phyloP scores from a whole-genome alignment of 345 rosid genomes.

The Iberis pinnata region DNA sequence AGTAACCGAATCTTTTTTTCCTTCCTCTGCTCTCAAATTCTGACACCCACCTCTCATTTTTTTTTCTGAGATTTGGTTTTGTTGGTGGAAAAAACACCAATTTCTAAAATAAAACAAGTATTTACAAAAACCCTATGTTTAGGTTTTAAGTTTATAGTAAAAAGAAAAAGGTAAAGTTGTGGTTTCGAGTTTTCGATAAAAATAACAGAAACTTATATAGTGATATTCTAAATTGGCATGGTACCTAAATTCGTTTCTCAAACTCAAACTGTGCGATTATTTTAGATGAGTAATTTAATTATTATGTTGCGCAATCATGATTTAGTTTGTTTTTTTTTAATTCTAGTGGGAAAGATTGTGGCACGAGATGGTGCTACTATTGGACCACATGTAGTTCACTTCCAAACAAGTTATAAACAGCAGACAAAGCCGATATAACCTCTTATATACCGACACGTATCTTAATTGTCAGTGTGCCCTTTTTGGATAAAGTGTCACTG shows the following conservation, averaged over 20 bases:
- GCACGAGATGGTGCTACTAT: constrained; percentile 19
- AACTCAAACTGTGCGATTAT: no score
- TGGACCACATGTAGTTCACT: constrained; percentile 24
- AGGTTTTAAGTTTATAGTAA: constrained; percentile 10
- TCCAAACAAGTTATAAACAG: constrained; percentile 12
- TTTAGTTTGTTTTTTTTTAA: constrained; percentile 1
- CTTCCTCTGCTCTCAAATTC: neutral
- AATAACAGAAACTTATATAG: neutral
- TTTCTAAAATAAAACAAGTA: neutral
- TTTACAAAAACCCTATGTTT: constrained; percentile 15
- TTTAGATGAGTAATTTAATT: no score
- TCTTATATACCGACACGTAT: neutral
- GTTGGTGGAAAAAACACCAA: constrained; percentile 3
- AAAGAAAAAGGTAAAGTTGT: constrained; percentile 3
- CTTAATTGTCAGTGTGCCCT: neutral
- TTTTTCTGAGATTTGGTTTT: constrained; percentile 18
- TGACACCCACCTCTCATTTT: constrained; percentile 25
- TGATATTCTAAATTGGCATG: neutral
- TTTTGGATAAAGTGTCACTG: no score
- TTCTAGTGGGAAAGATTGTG: neutral
- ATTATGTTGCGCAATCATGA: neutral
- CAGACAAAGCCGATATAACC: constrained; percentile 3
- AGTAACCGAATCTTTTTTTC: constrained; percentile 30
- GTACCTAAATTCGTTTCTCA: neutral
- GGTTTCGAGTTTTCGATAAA: constrained; percentile 2